Percentiles rank a stretch among this genome's conserved stretches.
These are phyloP conservation scores for Rhodotorula taiwanensis DNA, from an alignment of 768 basidiomycete species.

Conservation along the genomic window DNA sequence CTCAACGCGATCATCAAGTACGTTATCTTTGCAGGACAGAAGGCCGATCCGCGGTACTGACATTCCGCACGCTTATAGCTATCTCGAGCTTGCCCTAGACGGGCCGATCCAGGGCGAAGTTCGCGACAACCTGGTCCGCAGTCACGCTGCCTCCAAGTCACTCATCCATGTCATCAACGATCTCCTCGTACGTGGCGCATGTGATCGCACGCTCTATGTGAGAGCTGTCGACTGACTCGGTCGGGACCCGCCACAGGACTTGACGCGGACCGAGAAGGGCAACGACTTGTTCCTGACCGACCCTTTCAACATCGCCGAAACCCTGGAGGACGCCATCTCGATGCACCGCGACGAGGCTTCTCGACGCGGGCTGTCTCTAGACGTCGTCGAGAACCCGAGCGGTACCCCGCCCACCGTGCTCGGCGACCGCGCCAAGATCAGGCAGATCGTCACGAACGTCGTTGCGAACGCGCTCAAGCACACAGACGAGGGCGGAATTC, in stretches of 20 bases:
- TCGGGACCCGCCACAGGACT: conserved; percentile 53
- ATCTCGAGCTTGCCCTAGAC: conserved; percentile 72
- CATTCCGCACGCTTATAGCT: conserved; percentile 47
- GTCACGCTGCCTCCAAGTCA: conserved; percentile 70
- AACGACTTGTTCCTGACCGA: conserved; percentile 69
- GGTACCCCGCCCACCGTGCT: conserved; percentile 58
- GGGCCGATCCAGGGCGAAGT: conserved; percentile 66
- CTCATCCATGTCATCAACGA: conserved; percentile 78
- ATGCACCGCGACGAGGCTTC: conserved; percentile 62
- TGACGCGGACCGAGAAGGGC: conserved; percentile 69
- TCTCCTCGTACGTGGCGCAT: conserved; percentile 51
- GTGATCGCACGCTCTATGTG: conserved; percentile 40
- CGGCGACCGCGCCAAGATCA: conserved; percentile 60
- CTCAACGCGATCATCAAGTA: conserved; percentile 78
- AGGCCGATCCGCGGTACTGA: neutral
- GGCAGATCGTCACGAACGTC: conserved; percentile 68
- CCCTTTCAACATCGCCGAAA: conserved; percentile 60
- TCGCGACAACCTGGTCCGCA: conserved; percentile 62
- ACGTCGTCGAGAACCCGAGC: conserved; percentile 50
- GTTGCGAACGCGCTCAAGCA: conserved; percentile 73
- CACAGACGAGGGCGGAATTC: conserved; percentile 58
- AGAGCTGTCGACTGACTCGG: no score
- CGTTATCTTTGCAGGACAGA: conserved; percentile 31
- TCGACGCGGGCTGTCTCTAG: conserved; percentile 57
- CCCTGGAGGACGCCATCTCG: conserved; percentile 58